phyloP scores from a whole-genome alignment of 306 rosid species.

The Dicorynia guianensis region DNA sequence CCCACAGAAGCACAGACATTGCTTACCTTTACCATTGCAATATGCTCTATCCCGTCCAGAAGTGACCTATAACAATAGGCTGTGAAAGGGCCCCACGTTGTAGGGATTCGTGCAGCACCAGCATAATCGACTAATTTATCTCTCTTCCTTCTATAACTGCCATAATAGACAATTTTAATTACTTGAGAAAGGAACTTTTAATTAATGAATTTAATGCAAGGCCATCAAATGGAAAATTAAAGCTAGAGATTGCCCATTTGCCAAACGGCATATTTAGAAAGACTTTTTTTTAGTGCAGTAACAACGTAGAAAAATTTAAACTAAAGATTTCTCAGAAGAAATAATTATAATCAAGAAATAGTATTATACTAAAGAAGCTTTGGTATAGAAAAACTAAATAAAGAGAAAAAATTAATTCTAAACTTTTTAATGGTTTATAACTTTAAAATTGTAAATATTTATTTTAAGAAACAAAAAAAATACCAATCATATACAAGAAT shows the following conservation, averaged over 20 bases:
- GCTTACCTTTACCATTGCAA: slow-evolving; percentile 97
- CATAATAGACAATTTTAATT: slow-evolving; percentile 10
- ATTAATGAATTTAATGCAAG: slow-evolving; percentile 12
- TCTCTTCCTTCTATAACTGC: slow-evolving; percentile 91
- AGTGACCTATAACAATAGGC: slow-evolving; percentile 83
- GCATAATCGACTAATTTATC: slow-evolving; percentile 78
- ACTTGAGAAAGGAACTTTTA: neutral
- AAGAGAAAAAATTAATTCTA: no score
- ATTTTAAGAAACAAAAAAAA: no score
- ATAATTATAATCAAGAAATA: slow-evolving; percentile 3
- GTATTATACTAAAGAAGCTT: slow-evolving; percentile 10
- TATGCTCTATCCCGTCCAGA: slow-evolving; percentile 90
- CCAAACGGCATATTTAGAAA: neutral
- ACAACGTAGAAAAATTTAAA: neutral
- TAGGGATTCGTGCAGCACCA: slow-evolving; percentile 79
- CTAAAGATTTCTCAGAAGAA: slow-evolving; percentile 17
- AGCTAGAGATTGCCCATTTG: slow-evolving; percentile 2
- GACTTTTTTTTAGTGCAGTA: neutral
- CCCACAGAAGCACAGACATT: slow-evolving; percentile 27
- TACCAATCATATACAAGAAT: no score
- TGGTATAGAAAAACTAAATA: no score
- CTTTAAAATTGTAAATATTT: no score
- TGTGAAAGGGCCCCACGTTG: slow-evolving; percentile 90
- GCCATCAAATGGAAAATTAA: slow-evolving; percentile 25
- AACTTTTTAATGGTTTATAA: no score